Evolutionary conservation across 2,329 filamentous ascomycete genomes (phyloP).

Genomic region (Alternaria sp.): DNA sequence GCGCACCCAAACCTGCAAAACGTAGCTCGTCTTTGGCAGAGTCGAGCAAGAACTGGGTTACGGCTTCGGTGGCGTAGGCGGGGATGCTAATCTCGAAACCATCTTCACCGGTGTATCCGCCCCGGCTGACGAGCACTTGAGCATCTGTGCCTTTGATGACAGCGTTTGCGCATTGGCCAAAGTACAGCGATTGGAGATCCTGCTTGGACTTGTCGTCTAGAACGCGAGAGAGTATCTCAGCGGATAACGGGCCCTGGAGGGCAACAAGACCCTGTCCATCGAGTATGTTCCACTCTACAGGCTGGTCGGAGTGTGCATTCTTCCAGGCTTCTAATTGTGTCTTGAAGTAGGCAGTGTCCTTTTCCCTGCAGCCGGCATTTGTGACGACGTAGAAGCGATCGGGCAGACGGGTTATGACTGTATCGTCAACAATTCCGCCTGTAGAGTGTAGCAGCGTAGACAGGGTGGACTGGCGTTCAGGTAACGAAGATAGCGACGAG

Average conservation of each 20-base stretch:
- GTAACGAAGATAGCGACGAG: conserved; percentile 71
- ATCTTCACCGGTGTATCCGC: conserved; percentile 97
- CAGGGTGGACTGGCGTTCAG: conserved; percentile 75
- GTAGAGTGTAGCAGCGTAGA: conserved; percentile 81
- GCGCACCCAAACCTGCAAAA: conserved; percentile 86
- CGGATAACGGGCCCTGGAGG: conserved; percentile 84
- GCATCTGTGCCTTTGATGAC: conserved; percentile 67
- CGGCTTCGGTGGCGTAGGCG: conserved; percentile 67
- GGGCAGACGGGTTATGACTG: conserved; percentile 79
- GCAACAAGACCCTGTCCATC: conserved; percentile 81
- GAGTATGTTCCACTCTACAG: conserved; percentile 74
- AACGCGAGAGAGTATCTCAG: conserved; percentile 70
- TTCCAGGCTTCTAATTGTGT: conserved; percentile 67
- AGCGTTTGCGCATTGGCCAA: conserved; percentile 76
- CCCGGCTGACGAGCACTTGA: conserved; percentile 78
- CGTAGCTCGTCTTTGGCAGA: conserved; percentile 71
- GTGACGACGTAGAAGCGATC: conserved; percentile 87
- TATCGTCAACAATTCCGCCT: conserved; percentile 95
- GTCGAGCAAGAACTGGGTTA: conserved; percentile 74
- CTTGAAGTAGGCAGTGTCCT: conserved; percentile 81
- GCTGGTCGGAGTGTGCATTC: conserved; percentile 49
- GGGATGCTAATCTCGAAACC: conserved; percentile 95
- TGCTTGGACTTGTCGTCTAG: conserved; percentile 61
- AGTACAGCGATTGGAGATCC: conserved; percentile 71
- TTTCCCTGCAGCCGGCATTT: conserved; percentile 90